phyloP scores from a whole-genome alignment of 345 rosid species.

The Aquilaria sinensis region DNA sequence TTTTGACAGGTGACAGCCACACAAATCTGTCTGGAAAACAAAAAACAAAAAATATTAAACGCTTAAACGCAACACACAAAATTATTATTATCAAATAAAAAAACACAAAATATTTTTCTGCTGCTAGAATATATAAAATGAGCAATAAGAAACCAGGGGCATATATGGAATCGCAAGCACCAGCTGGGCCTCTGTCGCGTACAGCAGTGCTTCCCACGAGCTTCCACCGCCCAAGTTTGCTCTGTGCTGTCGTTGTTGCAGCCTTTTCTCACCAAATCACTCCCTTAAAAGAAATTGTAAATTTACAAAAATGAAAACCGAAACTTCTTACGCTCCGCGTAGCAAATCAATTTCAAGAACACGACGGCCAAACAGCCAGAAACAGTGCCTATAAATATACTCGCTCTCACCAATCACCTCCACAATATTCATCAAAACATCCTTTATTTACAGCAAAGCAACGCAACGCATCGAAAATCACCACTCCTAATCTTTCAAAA shows the following conservation, averaged over 20 bases:
- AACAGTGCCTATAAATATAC: background rate
- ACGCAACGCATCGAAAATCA: background rate
- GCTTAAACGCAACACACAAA: background rate
- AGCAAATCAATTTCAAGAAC: background rate
- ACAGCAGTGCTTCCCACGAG: constrained; percentile 18
- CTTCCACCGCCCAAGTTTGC: constrained; percentile 8
- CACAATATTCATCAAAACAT: background rate
- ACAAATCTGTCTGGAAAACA: too few species aligned
- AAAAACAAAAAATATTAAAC: background rate
- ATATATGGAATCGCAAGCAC: constrained; percentile 6
- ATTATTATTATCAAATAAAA: background rate
- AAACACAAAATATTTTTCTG: background rate
- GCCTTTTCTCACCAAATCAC: constrained; percentile 8
- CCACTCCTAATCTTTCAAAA: background rate
- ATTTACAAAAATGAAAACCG: too few species aligned
- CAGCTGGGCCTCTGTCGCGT: constrained; percentile 19
- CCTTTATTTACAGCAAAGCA: background rate
- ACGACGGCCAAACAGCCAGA: background rate
- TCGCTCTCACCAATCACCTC: background rate
- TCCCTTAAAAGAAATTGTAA: background rate
- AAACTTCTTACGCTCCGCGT: constrained; percentile 16
- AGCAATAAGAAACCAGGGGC: constrained; percentile 3
- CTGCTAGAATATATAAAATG: background rate
- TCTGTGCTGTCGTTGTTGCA: too few species aligned
- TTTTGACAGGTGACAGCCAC: too few species aligned